These are phyloP conservation scores for Pseudoscleropodium purum DNA, from an alignment of 225 moss, liverwort and hornwort genomes.

Conservation along the genomic window DNA sequence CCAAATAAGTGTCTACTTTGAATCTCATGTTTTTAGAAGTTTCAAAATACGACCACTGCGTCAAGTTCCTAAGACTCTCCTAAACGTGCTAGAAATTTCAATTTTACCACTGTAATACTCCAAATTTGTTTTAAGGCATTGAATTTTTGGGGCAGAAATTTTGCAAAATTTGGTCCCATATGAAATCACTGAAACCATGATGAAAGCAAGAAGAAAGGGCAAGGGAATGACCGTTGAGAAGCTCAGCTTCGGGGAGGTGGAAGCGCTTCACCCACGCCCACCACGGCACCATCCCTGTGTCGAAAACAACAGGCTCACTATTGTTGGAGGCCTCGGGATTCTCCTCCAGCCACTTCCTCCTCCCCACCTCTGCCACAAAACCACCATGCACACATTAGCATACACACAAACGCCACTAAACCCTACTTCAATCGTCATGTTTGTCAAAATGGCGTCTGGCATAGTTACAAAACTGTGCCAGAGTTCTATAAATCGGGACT, in stretches of 20 bases:
- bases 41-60: too few species aligned
- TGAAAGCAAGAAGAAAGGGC: neutral
- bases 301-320: conserved; percentile 72
- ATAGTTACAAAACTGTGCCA: neutral
- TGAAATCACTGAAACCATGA: neutral
- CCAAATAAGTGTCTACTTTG: neutral
- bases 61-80: neutral
- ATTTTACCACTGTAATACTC: neutral
- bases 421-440: neutral
- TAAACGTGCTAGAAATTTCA: neutral
- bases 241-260: conserved; percentile 94
- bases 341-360: conserved; percentile 84
- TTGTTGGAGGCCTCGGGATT: conserved; percentile 78
- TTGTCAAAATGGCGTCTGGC: neutral
- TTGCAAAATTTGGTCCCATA: neutral
- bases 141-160: neutral
- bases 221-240: conserved; percentile 55
- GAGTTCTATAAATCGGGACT: neutral
- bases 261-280: conserved; percentile 99
- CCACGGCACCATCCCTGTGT: conserved; percentile 84
- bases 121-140: neutral
- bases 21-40: neutral
- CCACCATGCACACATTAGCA: neutral
- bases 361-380: conserved; percentile 55
- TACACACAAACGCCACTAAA: neutral